A percentile compares a stretch with the other conserved stretches of the same genome.
Evolutionary conservation across 1,284 basidiomycete species (phyloP).

Genomic region (Ustilago esculenta): DNA sequence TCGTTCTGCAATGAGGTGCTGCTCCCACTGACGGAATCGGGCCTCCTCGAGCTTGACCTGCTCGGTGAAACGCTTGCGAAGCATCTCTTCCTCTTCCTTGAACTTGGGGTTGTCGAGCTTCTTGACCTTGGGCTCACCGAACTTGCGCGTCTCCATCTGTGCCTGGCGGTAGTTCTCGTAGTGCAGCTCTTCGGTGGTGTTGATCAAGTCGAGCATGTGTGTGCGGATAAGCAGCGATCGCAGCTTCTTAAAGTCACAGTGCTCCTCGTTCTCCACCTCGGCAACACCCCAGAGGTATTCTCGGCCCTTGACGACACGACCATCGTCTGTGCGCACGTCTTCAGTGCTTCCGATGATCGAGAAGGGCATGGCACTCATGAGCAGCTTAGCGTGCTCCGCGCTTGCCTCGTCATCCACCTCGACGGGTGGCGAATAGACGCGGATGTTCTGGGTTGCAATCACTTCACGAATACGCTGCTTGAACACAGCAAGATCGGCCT

Average conservation of each 20-base stretch:
- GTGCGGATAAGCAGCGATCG: conserved; percentile 95
- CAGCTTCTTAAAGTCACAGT: conserved; percentile 99
- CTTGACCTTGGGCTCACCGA: conserved; percentile 97
- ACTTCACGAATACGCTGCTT: conserved; percentile 94
- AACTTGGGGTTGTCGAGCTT: conserved; percentile 99
- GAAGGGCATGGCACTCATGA: conserved; percentile 89
- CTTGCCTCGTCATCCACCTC: conserved; percentile 88
- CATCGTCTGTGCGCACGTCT: conserved; percentile 90
- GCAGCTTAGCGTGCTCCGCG: conserved; percentile 86
- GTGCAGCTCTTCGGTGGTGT: conserved; percentile 92
- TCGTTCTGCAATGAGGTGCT: conserved; percentile 77
- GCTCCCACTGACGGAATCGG: conserved; percentile 98
- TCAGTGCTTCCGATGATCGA: conserved; percentile 97
- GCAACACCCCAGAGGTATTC: conserved; percentile 99
- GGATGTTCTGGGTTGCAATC: conserved; percentile 88
- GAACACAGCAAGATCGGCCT: conserved; percentile 88
- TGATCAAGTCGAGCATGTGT: conserved; percentile 98
- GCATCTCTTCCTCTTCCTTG: conserved; percentile 97
- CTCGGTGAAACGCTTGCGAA: conserved; percentile 97
- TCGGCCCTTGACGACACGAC: conserved; percentile 92
- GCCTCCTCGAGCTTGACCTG: conserved; percentile 99
- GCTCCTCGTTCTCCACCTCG: conserved; percentile 96
- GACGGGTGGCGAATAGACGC: conserved; percentile 91
- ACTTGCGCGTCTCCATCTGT: conserved; percentile 99
- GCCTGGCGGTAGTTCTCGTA: conserved; percentile 98